Evolutionary conservation across 192 early-diverging fungal species (phyloP), one percentile per base, ranked within the genome.

Genomic region (Linderina pennispora): DNA sequence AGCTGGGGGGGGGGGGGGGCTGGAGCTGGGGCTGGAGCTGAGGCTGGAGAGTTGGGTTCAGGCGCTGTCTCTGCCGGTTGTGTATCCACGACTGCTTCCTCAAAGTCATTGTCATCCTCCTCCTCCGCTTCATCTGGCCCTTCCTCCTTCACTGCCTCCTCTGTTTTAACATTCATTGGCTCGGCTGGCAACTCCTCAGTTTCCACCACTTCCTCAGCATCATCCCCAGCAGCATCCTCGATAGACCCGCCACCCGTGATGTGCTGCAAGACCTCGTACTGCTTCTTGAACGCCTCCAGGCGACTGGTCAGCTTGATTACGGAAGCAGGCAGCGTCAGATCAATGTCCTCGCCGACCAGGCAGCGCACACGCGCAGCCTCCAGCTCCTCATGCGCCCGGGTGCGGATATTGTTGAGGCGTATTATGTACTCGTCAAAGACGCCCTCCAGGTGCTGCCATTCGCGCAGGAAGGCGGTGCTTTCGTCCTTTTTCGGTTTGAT

Each of bases 401-500:
- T 54, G n/a, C 66, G 58, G 31, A 62, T 58, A 37, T 69, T 58
- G 28, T 62, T 69, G 5, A 70, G 47, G 26, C 66, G 49, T 36
- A 62, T 62, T 8, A 70, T 46, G 28, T 58, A 70, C 43, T 62
- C 66, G 46, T 70, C 66, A 28, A 70, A 43, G 2, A 70, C 50
- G 2, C 55, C 57, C 37, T 70, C 66, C 17, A 70, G 28, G 32
- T 70, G 66, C 48, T 70, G 58, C 66, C 66, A 70, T 26, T 70
- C 66, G 39, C 66, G 59, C 36, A 51, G 41, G 23, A 70, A 70
- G 24, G 55, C 43, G 0, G 50, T 50, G 32, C 54, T 58, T 21
- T 70, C 59, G 37, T 70, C 66, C 48, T 62, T 70, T 28, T 70
- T 70, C 11, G 66, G 55, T 38, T 70, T 70, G 39, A 70, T 58